Base-by-base conservation (phyloP, 2,329 filamentous ascomycete genomes). In the Polytolypa hystricis region DNA sequence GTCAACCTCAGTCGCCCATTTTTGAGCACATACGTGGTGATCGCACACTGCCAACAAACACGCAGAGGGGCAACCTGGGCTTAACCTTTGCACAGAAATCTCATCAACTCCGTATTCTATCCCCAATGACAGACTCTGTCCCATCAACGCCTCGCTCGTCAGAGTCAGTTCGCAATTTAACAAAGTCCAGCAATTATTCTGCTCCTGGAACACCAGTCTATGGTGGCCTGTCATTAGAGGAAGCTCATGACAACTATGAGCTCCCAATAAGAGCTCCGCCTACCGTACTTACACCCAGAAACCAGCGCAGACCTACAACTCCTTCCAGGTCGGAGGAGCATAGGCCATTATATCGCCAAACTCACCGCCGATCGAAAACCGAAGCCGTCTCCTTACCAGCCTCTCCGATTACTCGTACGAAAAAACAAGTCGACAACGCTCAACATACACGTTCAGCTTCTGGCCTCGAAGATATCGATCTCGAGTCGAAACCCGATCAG, bases 321-420 rank as follows among this genome's bases (percentile, higher is more conserved):
- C 14, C 10, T 10, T 26, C 19, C 25, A 31, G 19, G 14, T 31
- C 28, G 23, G 19, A 20, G 18, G 21, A 23, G 16, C 28, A 30
- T 11, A 6, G 21, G 4, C 15, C 33, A 19, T 9, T 16, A 16
- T 17, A 16, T 14, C 8, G 16, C 26, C 18, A n/a, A 30, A 26
- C 19, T 12, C 39, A 39, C 31, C 39, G 31, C 18, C 30, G 39
- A 15, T 30, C 20, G 18, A 42, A 27, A 34, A 42, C 39, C 17
- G 39, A 39, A 31, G 18, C 12, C 5, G n/a, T 21, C 27, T 26
- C 30, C 17, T 18, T 23, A 16, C 39, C 29, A 34, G 10, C n/a
- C 16, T 10, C 14, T 3, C 18, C 14, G 17, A 7, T 23, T 20
- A 27, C 5, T 10, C 17, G 16, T 9, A 30, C 26, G 8, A 10